Evolutionary conservation across 192 early-diverging fungal genomes (phyloP).

Genomic region (Nowakowskiella sp.): DNA sequence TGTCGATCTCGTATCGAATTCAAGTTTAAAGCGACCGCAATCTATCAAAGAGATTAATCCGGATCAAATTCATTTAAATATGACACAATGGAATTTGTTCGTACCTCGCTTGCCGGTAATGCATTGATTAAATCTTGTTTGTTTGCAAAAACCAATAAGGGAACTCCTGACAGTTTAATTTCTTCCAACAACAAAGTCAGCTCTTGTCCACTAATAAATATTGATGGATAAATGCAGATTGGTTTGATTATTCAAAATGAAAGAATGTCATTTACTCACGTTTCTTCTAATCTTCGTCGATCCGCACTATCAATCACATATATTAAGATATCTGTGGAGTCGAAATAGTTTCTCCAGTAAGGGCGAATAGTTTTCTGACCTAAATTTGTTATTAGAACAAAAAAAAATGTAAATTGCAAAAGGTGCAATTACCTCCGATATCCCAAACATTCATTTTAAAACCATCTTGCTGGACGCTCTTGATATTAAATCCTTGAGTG

Average conservation of each 20-base stretch:
- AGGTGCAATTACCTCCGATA: conserved; percentile 33
- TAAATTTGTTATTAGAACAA: conserved; percentile 5
- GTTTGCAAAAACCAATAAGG: conserved; percentile 92
- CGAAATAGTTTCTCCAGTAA: conserved; percentile 60
- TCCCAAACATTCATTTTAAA: conserved; percentile 59
- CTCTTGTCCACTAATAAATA: conserved; percentile 50
- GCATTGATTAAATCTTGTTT: conserved; percentile 83
- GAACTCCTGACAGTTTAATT: conserved; percentile 79
- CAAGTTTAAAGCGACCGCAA: conserved; percentile 45
- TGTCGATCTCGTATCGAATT: conserved; percentile 47
- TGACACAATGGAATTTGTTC: too few relatives aligned
- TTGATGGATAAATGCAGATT: conserved; percentile 3
- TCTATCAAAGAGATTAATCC: conserved; percentile 20
- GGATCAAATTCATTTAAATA: background rate
- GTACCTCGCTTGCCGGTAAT: conserved; percentile 44
- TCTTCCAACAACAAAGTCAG: conserved; percentile 74
- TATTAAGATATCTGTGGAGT: conserved; percentile 48
- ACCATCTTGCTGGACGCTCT: conserved; percentile 45
- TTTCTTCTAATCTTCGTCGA: conserved; percentile 70
- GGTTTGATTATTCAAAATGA: background rate
- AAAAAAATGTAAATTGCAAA: background rate
- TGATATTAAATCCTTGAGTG: conserved; percentile 59
- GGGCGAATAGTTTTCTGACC: conserved; percentile 49
- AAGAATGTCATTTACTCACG: conserved; percentile 24
- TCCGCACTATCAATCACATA: conserved; percentile 97